Conservation (phyloP, 1,139 yeast genomes). For the Yamadazyma trypodendri region DNA sequence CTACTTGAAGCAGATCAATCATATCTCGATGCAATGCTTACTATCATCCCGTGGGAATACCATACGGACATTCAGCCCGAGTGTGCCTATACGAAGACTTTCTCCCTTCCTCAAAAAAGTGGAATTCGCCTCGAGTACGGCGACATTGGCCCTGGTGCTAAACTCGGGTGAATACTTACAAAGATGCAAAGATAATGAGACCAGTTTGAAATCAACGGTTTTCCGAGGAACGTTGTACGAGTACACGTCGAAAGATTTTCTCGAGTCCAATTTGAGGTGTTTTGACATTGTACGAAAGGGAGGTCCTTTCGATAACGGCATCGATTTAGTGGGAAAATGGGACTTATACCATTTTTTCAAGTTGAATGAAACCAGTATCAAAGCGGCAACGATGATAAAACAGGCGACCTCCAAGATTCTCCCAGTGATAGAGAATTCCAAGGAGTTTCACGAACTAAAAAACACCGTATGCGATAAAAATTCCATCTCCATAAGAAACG, state of each 20-base stretch:
- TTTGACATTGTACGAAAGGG: slow-evolving; percentile 48
- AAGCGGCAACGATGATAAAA: not conserved
- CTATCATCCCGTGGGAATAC: too few species aligned
- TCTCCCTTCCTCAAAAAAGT: too few species aligned
- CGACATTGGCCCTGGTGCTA: slow-evolving; percentile 7
- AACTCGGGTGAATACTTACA: slow-evolving; percentile 29
- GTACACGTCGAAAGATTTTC: slow-evolving; percentile 48
- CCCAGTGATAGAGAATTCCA: slow-evolving; percentile 18
- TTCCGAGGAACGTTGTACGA: slow-evolving; percentile 75
- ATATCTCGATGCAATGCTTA: too few species aligned
- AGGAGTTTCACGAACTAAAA: slow-evolving; percentile 13
- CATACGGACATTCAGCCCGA: too few species aligned
- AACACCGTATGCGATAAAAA: slow-evolving; percentile 5
- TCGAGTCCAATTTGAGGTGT: slow-evolving; percentile 41
- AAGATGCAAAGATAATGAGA: slow-evolving; percentile 24
- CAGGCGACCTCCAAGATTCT: slow-evolving; percentile 5
- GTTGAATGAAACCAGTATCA: slow-evolving; percentile 11
- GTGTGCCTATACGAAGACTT: too few species aligned
- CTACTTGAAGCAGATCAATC: too few species aligned
- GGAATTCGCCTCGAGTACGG: not conserved
- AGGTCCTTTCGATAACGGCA: slow-evolving; percentile 72
- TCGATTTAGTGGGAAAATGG: slow-evolving; percentile 68
- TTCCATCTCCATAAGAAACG: slow-evolving; percentile 23
- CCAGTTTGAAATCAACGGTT: slow-evolving; percentile 39
- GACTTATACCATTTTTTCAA: slow-evolving; percentile 34